These are phyloP conservation scores for Forsythia suspensa DNA, from an alignment of 257 asterid genomes.

Conservation along the genomic window DNA sequence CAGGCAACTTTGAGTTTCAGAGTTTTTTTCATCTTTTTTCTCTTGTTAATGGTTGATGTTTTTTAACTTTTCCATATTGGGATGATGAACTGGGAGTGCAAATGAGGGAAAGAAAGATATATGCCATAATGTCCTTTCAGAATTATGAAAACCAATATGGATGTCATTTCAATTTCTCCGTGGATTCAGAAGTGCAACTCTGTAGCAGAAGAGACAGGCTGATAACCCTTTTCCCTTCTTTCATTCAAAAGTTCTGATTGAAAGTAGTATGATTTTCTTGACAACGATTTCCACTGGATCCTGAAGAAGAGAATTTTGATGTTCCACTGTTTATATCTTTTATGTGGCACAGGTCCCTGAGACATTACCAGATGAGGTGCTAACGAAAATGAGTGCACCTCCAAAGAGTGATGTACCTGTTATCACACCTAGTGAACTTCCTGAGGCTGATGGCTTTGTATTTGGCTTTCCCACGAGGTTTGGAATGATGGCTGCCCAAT, in stretches of 20 bases:
- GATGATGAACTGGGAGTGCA: neutral
- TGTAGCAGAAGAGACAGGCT: neutral
- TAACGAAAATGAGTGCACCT: conserved; percentile 80
- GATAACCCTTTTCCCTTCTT: neutral
- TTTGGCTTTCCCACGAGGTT: conserved; percentile 87
- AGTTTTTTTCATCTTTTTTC: neutral
- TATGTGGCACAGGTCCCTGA: conserved; percentile 60
- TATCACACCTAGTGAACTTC: conserved; percentile 59
- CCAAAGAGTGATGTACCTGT: conserved; percentile 62
- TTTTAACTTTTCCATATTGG: neutral
- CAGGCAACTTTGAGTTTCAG: neutral
- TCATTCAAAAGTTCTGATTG: neutral
- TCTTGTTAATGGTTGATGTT: neutral
- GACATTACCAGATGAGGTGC: conserved; percentile 67
- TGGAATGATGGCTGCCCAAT: conserved; percentile 89
- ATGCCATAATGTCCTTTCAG: neutral
- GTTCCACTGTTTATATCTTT: neutral
- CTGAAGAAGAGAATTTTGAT: neutral
- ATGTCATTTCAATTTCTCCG: neutral
- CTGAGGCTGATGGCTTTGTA: conserved; percentile 73
- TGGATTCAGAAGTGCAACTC: neutral
- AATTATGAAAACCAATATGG: neutral
- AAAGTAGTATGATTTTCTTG: neutral
- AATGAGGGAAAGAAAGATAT: neutral
- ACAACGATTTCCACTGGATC: neutral